These are phyloP conservation scores for Populus euphratica DNA, from an alignment of 345 rosid species.

Conservation along the genomic window DNA sequence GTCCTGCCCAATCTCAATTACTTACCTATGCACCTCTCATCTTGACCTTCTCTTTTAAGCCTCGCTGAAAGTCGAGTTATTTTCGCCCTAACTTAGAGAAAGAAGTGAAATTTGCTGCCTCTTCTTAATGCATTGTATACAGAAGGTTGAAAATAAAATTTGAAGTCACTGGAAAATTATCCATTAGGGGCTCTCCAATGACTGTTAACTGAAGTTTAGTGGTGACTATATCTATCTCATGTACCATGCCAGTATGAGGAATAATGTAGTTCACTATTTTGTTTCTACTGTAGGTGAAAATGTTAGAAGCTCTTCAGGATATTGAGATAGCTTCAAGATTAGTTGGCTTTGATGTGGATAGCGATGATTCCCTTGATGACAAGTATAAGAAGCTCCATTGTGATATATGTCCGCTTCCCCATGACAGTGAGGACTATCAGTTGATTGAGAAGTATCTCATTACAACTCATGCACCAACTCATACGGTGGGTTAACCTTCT, in stretches of 20 bases:
- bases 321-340: slow-evolving; percentile 95
- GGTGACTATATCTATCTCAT: neutral
- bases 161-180: neutral
- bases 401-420: slow-evolving; percentile 67
- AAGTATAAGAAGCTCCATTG: slow-evolving; percentile 73
- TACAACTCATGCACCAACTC: slow-evolving; percentile 91
- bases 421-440: slow-evolving; percentile 70
- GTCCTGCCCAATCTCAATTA: neutral
- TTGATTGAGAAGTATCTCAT: slow-evolving; percentile 76
- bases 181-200: neutral
- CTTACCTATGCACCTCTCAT: neutral
- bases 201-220: neutral
- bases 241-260: neutral
- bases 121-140: neutral
- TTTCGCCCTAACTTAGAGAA: neutral
- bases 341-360: slow-evolving; percentile 86
- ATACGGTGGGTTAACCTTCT: slow-evolving; percentile 48
- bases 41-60: neutral
- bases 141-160: neutral
- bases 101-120: neutral
- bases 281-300: slow-evolving; percentile 65
- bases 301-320: slow-evolving; percentile 96
- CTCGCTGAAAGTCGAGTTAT: neutral
- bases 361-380: slow-evolving; percentile 74
- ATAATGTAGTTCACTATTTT: slow-evolving; percentile 12